These are phyloP conservation scores for Penicillium tannophilum DNA, from an alignment of 495 filamentous ascomycete species.

Conservation along the genomic window DNA sequence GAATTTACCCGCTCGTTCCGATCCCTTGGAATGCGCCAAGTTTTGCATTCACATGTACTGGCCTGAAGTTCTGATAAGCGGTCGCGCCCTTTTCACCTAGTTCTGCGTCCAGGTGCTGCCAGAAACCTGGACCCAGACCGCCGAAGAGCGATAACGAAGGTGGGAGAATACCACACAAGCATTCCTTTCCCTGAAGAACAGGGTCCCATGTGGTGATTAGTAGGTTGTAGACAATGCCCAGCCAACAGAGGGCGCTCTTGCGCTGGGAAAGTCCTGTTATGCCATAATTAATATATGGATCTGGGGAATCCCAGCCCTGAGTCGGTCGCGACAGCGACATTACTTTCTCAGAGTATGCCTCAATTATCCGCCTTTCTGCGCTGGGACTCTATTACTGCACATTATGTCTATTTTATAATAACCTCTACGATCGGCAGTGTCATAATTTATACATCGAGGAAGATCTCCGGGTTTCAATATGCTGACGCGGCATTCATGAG, in stretches of 20 bases:
- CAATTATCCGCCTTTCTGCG: constrained; percentile 33
- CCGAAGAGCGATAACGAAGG: neutral
- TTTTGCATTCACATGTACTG: neutral
- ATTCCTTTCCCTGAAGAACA: neutral
- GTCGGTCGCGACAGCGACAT: neutral
- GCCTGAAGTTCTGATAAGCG: constrained; percentile 1
- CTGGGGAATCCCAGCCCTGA: neutral
- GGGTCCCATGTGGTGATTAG: neutral
- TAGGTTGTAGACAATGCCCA: neutral
- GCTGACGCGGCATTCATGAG: constrained; percentile 75
- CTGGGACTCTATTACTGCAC: constrained; percentile 72
- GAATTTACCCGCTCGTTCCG: constrained; percentile 17
- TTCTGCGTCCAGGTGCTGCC: neutral
- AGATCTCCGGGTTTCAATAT: constrained; percentile 63
- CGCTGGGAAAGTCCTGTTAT: neutral
- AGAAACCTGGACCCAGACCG: neutral
- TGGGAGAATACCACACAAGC: neutral
- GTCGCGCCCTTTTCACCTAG: neutral
- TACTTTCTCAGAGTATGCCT: neutral
- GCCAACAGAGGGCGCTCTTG: neutral
- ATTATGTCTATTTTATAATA: constrained; percentile 75
- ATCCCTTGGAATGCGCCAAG: constrained; percentile 16
- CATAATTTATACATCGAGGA: constrained; percentile 72
- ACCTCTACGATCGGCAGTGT: constrained; percentile 62
- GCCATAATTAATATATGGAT: neutral